A percentile compares a stretch with the other conserved stretches of the same genome.
These are phyloP conservation scores for Talaromyces sp. DNA, from an alignment of 2,329 filamentous ascomycete species.

Conservation along the genomic window DNA sequence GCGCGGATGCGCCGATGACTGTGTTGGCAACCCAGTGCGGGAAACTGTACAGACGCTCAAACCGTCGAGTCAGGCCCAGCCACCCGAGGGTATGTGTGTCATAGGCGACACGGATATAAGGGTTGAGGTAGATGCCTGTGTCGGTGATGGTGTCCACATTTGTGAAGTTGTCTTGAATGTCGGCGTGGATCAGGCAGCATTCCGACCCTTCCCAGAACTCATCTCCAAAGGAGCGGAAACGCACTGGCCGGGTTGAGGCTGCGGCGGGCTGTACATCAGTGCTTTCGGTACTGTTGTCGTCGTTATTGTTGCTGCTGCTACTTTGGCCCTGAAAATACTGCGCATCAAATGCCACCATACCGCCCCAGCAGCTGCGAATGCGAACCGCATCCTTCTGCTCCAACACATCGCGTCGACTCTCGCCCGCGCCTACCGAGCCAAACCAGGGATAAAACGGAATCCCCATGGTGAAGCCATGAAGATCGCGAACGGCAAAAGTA, in stretches of 20 bases:
- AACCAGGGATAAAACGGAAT: conserved; percentile 73
- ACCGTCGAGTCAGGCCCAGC: conserved; percentile 57
- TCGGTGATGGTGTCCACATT: conserved; percentile 34
- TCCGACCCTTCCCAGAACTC: conserved; percentile 61
- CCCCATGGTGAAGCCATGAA: conserved; percentile 64
- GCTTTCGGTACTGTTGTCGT: not conserved
- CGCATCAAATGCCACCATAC: conserved; percentile 58
- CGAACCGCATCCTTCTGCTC: conserved; percentile 56
- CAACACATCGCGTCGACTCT: conserved; percentile 60
- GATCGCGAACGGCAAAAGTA: conserved; percentile 67
- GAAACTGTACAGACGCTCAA: conserved; percentile 60
- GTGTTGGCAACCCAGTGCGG: conserved; percentile 57
- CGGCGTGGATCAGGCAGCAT: conserved; percentile 57
- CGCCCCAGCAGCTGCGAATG: conserved; percentile 72
- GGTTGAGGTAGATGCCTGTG: conserved; percentile 68
- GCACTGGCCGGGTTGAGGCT: conserved; percentile 26
- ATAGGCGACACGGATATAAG: conserved; percentile 69
- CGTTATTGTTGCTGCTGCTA: not conserved
- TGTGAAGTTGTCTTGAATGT: conserved; percentile 36
- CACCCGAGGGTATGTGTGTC: conserved; percentile 53
- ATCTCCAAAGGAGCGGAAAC: conserved; percentile 57
- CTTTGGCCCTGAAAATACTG: conserved; percentile 37
- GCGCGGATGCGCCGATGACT: conserved; percentile 21
- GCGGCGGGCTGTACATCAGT: not conserved
- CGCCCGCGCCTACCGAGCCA: conserved; percentile 44